Conservation (phyloP, 2,329 filamentous ascomycete genomes). For the Sporothrix brunneoviolacea region DNA sequence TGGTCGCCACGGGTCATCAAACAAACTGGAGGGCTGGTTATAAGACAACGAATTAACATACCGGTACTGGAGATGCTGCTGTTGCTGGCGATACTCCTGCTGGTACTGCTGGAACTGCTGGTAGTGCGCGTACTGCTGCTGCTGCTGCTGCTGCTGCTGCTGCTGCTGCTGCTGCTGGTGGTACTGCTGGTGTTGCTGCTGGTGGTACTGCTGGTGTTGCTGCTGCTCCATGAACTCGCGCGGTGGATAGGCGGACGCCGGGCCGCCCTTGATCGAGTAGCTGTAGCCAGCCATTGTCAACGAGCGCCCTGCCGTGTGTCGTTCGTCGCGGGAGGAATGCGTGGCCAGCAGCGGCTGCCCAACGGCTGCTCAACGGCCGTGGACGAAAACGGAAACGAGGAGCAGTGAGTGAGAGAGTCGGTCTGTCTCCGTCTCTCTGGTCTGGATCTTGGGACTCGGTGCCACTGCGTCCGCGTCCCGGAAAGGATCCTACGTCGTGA, state of each 20-base stretch:
- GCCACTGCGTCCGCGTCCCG: no score
- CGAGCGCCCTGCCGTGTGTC: no score
- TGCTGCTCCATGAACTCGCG: slow-evolving; percentile 25
- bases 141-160: slow-evolving; percentile 10
- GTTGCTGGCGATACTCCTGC: slow-evolving; percentile 1
- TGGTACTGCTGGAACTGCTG: slow-evolving; percentile 6
- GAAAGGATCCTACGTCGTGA: no score
- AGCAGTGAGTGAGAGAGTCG: neutral
- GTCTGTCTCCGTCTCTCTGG: no score
- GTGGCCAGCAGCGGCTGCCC: neutral
- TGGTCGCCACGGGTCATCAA: no score
- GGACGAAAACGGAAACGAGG: neutral
- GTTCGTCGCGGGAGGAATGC: no score
- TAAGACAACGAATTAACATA: neutral
- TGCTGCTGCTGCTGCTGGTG: slow-evolving; percentile 11
- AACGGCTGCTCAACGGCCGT: neutral
- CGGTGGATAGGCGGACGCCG: slow-evolving; percentile 26
- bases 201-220: slow-evolving; percentile 18
- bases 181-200: slow-evolving; percentile 11
- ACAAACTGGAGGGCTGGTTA: no score
- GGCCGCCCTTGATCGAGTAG: slow-evolving; percentile 32
- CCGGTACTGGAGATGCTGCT: neutral
- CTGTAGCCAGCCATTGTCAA: slow-evolving; percentile 23
- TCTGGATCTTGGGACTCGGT: no score
- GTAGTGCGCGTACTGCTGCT: slow-evolving; percentile 10